phyloP scores from a whole-genome alignment of 768 basidiomycete genomes.

The Arthromyces matolae region DNA sequence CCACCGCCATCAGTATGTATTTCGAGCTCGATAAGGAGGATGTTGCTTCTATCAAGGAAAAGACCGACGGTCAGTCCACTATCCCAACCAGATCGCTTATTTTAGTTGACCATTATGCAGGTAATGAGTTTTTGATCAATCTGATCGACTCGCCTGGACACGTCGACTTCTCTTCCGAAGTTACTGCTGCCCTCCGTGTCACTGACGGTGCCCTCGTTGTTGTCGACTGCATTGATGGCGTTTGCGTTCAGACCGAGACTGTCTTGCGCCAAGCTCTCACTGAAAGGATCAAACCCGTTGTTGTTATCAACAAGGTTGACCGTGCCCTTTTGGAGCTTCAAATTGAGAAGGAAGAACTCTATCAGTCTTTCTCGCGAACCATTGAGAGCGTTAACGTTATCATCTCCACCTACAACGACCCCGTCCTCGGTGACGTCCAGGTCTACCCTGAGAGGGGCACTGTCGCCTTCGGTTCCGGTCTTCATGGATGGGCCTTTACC shows the following conservation, averaged over 20 bases:
- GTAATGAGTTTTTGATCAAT: conserved; percentile 98
- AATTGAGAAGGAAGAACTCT: conserved; percentile 92
- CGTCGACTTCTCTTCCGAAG: conserved; percentile 99
- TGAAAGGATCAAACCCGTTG: conserved; percentile 98
- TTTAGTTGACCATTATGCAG: conserved; percentile 29
- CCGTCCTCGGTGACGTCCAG: conserved; percentile 92
- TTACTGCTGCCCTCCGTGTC: conserved; percentile 98
- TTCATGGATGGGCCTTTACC: conserved; percentile 99
- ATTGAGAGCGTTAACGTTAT: conserved; percentile 98
- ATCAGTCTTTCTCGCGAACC: conserved; percentile 95
- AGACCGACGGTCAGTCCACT: conserved; percentile 70
- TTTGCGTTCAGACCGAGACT: conserved; percentile 99
- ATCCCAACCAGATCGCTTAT: neutral
- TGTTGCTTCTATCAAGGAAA: conserved; percentile 79
- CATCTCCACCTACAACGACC: conserved; percentile 94
- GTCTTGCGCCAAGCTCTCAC: conserved; percentile 94
- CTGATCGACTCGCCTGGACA: conserved; percentile 99
- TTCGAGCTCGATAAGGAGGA: conserved; percentile 93
- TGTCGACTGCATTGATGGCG: conserved; percentile 98
- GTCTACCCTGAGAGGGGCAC: conserved; percentile 98
- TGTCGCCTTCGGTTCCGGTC: conserved; percentile 97
- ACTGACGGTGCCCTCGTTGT: conserved; percentile 99
- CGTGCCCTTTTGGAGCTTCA: conserved; percentile 98
- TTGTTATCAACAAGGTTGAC: conserved; percentile 99
- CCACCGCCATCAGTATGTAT: conserved; percentile 99